Conservation (phyloP, 2,329 filamentous ascomycete species). For the Ophiostoma novo-ulmi region DNA sequence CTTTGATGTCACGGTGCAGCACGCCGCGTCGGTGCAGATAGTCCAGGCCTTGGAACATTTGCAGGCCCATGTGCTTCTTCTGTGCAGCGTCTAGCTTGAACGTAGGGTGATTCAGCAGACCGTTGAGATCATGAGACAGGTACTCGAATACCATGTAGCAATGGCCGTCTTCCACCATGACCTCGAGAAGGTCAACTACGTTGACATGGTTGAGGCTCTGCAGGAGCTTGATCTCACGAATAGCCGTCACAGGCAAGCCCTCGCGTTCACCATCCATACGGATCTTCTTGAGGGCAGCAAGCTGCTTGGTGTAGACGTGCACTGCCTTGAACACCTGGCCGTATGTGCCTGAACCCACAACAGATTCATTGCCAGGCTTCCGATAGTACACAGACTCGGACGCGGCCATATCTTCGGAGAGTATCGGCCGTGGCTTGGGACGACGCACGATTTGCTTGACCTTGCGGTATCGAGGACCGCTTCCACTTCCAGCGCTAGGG, state of each 20-base stretch:
- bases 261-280: constrained; percentile 91
- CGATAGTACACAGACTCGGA: constrained; percentile 91
- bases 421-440: constrained; percentile 63
- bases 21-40: constrained; percentile 93
- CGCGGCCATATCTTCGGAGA: constrained; percentile 65
- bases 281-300: constrained; percentile 84
- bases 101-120: constrained; percentile 86
- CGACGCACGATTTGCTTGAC: constrained; percentile 65
- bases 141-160: constrained; percentile 99
- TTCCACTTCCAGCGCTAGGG: constrained; percentile 31
- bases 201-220: constrained; percentile 79
- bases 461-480: constrained; percentile 45
- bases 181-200: constrained; percentile 77
- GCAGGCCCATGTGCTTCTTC: constrained; percentile 87
- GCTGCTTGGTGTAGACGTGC: constrained; percentile 80
- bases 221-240: constrained; percentile 86
- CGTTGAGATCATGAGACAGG: constrained; percentile 90
- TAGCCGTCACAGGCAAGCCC: constrained; percentile 84
- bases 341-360: constrained; percentile 91
- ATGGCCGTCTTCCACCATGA: constrained; percentile 98
- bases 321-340: constrained; percentile 93
- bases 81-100: constrained; percentile 80
- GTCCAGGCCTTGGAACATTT: constrained; percentile 88
- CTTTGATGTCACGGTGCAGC: constrained; percentile 95
- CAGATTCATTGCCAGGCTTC: constrained; percentile 95